Evolutionary conservation across 1,139 yeast genomes (phyloP), one percentile per base, ranked within the genome.

Genomic region (Geotrichum siamense): DNA sequence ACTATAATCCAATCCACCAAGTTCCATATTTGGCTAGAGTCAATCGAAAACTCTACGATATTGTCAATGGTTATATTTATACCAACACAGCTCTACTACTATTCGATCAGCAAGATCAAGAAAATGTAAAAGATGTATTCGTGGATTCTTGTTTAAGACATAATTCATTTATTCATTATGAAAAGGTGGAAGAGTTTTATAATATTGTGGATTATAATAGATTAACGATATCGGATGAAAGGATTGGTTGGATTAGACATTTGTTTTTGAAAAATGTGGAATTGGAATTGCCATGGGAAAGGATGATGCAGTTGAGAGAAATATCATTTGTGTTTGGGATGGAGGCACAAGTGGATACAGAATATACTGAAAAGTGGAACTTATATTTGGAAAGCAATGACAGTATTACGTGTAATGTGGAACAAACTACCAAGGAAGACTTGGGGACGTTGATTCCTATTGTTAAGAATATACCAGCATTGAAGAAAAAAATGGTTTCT

Each of bases 161-260:
- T 26, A 33, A 21, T 26, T 33, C 37, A 9, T 33, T 33, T 13
- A 33, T 26, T 3, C 37, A 33, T 20, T 33, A 33, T 16, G 37
- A 33, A 20, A 21, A 21, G 9, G 26, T 26, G n/a, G 37, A 33
- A 22, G 17, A 9, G 16, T 33, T 33, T 16, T 33, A 33, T 20
- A 33, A 8, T 9, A 33, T 33, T 21, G 26, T 21, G 26, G 37
- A 33, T 16, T 20, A 21, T 8, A n/a, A n/a, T n/a, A n/a, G n/a
- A n/a, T n/a, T n/a, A n/a, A n/a, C n/a, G n/a, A n/a, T n/a, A n/a
- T 12, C 37, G 13, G 10, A 19, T 9, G 5, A 13, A 5, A 19
- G 21, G n/a, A 20, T 33, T 13, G 6, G 21, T n/a, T 33, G 37
- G 37, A 16, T 33, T 12, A 33, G 37, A 15, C 25, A 33, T 33